Conservation (phyloP, 176 grass and related monocot species). For the Microstegium vimineum region DNA sequence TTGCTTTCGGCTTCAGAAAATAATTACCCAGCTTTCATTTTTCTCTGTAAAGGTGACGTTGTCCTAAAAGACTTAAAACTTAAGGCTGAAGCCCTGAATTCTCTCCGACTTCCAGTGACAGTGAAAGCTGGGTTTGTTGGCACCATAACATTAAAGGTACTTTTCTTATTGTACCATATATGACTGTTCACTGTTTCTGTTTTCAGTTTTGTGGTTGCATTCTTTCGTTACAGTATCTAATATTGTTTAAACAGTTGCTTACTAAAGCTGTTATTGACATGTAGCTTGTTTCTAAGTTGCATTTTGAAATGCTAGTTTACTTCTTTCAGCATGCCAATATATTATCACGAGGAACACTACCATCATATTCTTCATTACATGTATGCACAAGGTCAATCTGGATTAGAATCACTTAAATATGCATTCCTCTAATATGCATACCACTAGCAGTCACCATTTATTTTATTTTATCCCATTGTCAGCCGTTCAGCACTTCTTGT, state of each 20-base stretch:
- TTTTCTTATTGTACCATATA: neutral
- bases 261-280: neutral
- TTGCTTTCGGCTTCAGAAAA: neutral
- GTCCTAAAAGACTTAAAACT: conserved; percentile 97
- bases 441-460: neutral
- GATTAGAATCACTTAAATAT: neutral
- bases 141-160: conserved; percentile 95
- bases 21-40: conserved; percentile 23
- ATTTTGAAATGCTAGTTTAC: neutral
- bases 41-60: conserved; percentile 72
- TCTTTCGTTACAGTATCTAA: neutral
- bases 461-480: neutral
- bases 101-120: conserved; percentile 89
- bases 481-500: neutral
- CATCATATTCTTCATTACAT: neutral
- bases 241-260: neutral
- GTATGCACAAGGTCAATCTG: neutral
- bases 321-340: neutral
- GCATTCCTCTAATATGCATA: neutral
- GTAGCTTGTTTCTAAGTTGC: conserved; percentile 5
- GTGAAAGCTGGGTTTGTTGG: conserved; percentile 99
- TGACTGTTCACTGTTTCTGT: conserved; percentile 24
- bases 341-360: neutral
- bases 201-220: neutral
- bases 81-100: conserved; percentile 96